Evolutionary conservation across 768 basidiomycete genomes (phyloP).

Genomic region (Hericium coralloides): DNA sequence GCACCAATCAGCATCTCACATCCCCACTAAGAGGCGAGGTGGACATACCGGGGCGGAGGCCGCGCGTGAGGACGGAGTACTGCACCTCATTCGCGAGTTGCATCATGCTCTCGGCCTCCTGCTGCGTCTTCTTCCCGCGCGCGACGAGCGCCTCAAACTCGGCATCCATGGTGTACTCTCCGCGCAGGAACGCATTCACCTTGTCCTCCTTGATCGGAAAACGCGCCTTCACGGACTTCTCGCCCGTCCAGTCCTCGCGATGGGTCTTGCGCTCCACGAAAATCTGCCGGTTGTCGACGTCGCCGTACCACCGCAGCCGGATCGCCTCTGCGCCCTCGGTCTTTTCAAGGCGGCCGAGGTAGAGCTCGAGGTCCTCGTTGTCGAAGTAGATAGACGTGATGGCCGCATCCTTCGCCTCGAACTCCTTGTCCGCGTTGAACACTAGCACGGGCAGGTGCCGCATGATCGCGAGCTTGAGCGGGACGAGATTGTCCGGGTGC

Average conservation of each 20-base stretch:
- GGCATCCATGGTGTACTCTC: slow-evolving; percentile 87
- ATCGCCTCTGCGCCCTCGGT: slow-evolving; percentile 98
- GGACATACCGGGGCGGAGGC: slow-evolving; percentile 68
- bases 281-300: slow-evolving; percentile 71
- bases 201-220: slow-evolving; percentile 93
- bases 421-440: slow-evolving; percentile 91
- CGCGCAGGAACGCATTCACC: slow-evolving; percentile 83
- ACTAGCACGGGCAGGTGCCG: slow-evolving; percentile 91
- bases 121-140: slow-evolving; percentile 88
- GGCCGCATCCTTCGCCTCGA: slow-evolving; percentile 78
- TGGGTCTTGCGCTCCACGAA: slow-evolving; percentile 89
- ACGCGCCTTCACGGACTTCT: slow-evolving; percentile 96
- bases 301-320: slow-evolving; percentile 96
- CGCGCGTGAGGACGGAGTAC: slow-evolving; percentile 76
- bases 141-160: slow-evolving; percentile 82
- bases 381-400: slow-evolving; percentile 98
- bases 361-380: slow-evolving; percentile 90
- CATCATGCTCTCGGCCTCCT: slow-evolving; percentile 89
- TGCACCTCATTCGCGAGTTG: slow-evolving; percentile 97
- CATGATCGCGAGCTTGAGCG: slow-evolving; percentile 88
- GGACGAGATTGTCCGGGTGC: slow-evolving; percentile 90
- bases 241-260: slow-evolving; percentile 98
- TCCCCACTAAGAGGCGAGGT: neutral
- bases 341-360: slow-evolving; percentile 95
- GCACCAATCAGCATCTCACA: neutral